Conservation (phyloP, 768 basidiomycete species). For the Russula ochroleuca region DNA sequence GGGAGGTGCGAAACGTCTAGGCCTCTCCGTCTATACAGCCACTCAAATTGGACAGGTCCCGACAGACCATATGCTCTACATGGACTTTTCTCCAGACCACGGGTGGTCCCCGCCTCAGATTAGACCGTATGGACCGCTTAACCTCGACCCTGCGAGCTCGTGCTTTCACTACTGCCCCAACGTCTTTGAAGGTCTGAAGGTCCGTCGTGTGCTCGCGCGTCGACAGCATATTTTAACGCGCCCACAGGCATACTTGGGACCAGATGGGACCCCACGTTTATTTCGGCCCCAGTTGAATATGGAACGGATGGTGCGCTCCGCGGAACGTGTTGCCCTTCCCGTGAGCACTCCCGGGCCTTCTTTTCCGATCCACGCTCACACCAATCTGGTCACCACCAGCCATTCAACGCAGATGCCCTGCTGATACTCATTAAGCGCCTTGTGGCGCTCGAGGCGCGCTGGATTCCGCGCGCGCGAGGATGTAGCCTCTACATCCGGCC, state of each 20-base stretch:
- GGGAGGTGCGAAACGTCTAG: constrained; percentile 42
- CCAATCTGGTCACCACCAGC: constrained; percentile 26
- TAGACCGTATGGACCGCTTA: constrained; percentile 60
- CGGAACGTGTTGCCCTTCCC: constrained; percentile 31
- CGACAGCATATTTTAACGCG: not conserved
- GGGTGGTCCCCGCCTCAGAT: constrained; percentile 75
- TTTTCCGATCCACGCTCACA: not conserved
- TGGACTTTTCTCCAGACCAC: constrained; percentile 53
- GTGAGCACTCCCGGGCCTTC: not conserved
- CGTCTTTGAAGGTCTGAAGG: constrained; percentile 68
- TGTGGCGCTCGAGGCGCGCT: constrained; percentile 65
- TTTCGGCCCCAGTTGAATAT: constrained; percentile 46
- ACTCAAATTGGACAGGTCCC: constrained; percentile 39
- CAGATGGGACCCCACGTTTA: constrained; percentile 67
- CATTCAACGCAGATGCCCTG: constrained; percentile 46
- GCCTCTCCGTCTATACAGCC: not conserved
- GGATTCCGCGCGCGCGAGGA: constrained; percentile 74
- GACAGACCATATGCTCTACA: constrained; percentile 76
- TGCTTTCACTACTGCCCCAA: constrained; percentile 60
- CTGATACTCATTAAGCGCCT: constrained; percentile 60
- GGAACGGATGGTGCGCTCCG: constrained; percentile 61
- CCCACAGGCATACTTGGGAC: constrained; percentile 58
- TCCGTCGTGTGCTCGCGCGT: constrained; percentile 31
- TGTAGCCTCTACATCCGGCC: constrained; percentile 87
- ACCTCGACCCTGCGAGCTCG: constrained; percentile 52